A percentile compares a stretch with the other conserved stretches of the same genome.
These are phyloP conservation scores for Tuber brumale DNA, from an alignment of 495 filamentous ascomycete species.

Conservation along the genomic window DNA sequence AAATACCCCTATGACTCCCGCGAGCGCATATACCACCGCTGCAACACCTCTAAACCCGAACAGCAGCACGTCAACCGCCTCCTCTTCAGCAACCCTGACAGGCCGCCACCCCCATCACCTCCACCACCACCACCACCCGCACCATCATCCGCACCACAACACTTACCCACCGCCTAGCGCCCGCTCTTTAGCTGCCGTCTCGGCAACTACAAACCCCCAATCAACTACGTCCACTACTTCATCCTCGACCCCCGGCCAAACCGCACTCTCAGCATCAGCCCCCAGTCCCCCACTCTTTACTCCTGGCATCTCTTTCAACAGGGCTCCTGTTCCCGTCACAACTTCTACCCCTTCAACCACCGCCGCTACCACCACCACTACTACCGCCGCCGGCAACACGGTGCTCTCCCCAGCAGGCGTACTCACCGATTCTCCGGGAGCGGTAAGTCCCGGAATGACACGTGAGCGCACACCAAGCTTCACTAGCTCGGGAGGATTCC, in stretches of 20 bases:
- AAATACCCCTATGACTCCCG: constrained; percentile 33
- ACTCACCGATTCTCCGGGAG: constrained; percentile 33
- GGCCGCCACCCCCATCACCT: constrained; percentile 1
- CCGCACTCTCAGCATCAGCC: constrained; percentile 10
- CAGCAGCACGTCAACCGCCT: not conserved
- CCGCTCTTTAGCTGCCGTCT: not conserved
- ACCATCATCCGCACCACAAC: constrained; percentile 28
- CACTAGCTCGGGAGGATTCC: constrained; percentile 13
- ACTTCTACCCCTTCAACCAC: not conserved
- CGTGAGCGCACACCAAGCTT: constrained; percentile 32
- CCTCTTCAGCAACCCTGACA: not conserved
- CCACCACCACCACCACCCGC: not conserved
- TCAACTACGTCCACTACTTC: not conserved
- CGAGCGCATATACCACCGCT: constrained; percentile 26
- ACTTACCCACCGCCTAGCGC: constrained; percentile 30
- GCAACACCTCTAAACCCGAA: constrained; percentile 32
- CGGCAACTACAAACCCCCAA: not conserved
- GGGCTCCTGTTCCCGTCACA: constrained; percentile 2
- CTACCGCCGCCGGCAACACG: constrained; percentile 19
- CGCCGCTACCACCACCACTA: constrained; percentile 18
- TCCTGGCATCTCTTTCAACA: not conserved
- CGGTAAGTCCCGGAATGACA: constrained; percentile 31
- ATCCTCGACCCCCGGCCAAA: not conserved
- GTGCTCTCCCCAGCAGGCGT: constrained; percentile 34
- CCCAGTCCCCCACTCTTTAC: constrained; percentile 1